A percentile compares a stretch with the other conserved stretches of the same genome.
Conservation (phyloP, 2,329 filamentous ascomycete genomes). For the Didymella segeticola region DNA sequence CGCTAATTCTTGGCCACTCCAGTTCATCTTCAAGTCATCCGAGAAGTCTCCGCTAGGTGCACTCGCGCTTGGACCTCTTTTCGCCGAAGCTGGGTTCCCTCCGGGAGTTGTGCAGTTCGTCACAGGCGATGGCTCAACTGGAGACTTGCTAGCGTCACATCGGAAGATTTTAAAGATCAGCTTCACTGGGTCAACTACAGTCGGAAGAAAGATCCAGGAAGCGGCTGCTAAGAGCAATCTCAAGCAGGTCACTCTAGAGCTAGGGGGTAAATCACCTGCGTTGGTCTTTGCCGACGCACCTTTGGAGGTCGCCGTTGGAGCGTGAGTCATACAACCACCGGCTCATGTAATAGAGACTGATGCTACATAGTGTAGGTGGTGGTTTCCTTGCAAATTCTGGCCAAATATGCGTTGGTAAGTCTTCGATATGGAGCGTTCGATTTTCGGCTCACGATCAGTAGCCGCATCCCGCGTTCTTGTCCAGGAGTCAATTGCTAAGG, state of each 20-base stretch:
- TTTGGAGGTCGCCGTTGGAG: constrained; percentile 21
- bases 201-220: constrained; percentile 50
- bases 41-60: constrained; percentile 39
- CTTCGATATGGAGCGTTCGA: too few species aligned
- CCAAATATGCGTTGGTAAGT: background rate
- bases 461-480: constrained; percentile 60
- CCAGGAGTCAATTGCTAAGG: constrained; percentile 37
- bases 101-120: constrained; percentile 51
- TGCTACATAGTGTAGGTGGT: background rate
- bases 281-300: constrained; percentile 57
- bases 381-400: background rate
- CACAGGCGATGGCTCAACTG: constrained; percentile 36
- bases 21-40: constrained; percentile 38
- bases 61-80: constrained; percentile 34
- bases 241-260: constrained; percentile 56
- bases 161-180: constrained; percentile 53
- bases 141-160: constrained; percentile 46
- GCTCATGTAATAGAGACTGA: background rate
- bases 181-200: constrained; percentile 50
- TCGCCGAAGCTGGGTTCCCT: constrained; percentile 48
- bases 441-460: constrained; percentile 62
- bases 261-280: constrained; percentile 55
- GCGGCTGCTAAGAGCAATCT: constrained; percentile 50
- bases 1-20: too few species aligned
- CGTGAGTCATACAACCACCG: background rate